phyloP scores from a whole-genome alignment of 2,329 filamentous ascomycete genomes.

The Cladosporium sp. region DNA sequence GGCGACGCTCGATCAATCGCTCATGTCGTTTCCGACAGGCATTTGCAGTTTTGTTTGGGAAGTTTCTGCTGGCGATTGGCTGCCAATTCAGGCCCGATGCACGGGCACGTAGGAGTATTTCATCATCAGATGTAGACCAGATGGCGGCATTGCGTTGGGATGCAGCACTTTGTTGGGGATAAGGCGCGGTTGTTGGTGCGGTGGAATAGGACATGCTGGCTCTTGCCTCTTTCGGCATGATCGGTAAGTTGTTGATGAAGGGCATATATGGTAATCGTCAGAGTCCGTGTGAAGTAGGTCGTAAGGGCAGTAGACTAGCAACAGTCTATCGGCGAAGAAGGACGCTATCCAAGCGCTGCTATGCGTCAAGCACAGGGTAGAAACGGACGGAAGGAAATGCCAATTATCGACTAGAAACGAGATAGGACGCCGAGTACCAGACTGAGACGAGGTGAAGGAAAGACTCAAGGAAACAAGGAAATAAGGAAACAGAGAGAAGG shows the following conservation, averaged over 20 bases:
- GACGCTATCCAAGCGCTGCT: slow-evolving; percentile 7
- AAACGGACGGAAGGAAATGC: neutral
- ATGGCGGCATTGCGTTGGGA: slow-evolving; percentile 37
- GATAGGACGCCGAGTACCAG: slow-evolving; percentile 28
- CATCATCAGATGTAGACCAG: slow-evolving; percentile 73
- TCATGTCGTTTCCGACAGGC: slow-evolving; percentile 89
- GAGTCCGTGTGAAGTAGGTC: slow-evolving; percentile 9
- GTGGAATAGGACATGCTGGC: slow-evolving; percentile 21
- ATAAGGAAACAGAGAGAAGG: slow-evolving; percentile 16
- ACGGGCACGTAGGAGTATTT: slow-evolving; percentile 66
- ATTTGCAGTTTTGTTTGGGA: slow-evolving; percentile 71
- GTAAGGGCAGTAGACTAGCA: slow-evolving; percentile 1
- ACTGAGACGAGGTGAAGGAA: slow-evolving; percentile 28
- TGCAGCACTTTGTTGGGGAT: slow-evolving; percentile 29
- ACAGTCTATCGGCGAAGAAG: neutral
- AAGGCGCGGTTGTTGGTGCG: slow-evolving; percentile 29
- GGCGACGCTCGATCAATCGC: slow-evolving; percentile 69
- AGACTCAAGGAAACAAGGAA: slow-evolving; percentile 30
- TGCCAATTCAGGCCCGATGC: slow-evolving; percentile 77
- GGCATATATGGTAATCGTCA: slow-evolving; percentile 24
- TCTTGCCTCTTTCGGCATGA: slow-evolving; percentile 45
- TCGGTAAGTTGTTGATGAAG: slow-evolving; percentile 24
- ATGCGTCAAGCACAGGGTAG: slow-evolving; percentile 23
- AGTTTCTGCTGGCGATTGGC: slow-evolving; percentile 71
- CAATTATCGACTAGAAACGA: slow-evolving; percentile 14